Evolutionary conservation across 2,329 filamentous ascomycete species (phyloP).

Genomic region (Zasmidium citrigriseum): DNA sequence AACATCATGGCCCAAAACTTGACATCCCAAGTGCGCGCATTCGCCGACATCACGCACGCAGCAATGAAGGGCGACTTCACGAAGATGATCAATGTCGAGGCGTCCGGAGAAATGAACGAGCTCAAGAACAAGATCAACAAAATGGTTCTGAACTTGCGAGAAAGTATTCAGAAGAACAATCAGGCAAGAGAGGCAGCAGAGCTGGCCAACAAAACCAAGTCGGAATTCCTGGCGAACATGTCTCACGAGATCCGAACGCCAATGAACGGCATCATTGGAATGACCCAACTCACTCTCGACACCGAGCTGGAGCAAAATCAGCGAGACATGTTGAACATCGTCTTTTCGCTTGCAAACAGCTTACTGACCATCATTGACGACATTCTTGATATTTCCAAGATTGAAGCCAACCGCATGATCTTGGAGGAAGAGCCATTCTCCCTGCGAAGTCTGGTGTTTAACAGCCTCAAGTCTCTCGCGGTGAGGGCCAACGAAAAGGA

Average conservation of each 20-base stretch:
- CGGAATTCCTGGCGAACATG: slow-evolving; percentile 98
- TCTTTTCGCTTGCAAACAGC: slow-evolving; percentile 95
- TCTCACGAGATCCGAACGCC: slow-evolving; percentile 97
- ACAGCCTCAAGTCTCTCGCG: slow-evolving; percentile 92
- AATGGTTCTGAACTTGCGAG: slow-evolving; percentile 94
- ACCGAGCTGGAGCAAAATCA: slow-evolving; percentile 92
- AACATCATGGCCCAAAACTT: slow-evolving; percentile 84
- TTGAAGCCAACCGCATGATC: slow-evolving; percentile 96
- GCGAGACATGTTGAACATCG: slow-evolving; percentile 97
- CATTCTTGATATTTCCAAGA: slow-evolving; percentile 69
- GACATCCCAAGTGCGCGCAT: slow-evolving; percentile 95
- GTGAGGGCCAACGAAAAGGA: slow-evolving; percentile 97
- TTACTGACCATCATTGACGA: slow-evolving; percentile 94
- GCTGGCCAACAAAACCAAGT: slow-evolving; percentile 96
- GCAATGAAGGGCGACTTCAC: slow-evolving; percentile 97
- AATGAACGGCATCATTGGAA: slow-evolving; percentile 97
- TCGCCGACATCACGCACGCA: slow-evolving; percentile 97
- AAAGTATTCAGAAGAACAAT: slow-evolving; percentile 96
- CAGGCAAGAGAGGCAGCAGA: slow-evolving; percentile 94
- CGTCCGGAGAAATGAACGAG: slow-evolving; percentile 98
- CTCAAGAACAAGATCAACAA: slow-evolving; percentile 99
- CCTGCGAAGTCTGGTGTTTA: slow-evolving; percentile 91
- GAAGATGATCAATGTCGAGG: slow-evolving; percentile 93
- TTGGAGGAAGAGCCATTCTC: slow-evolving; percentile 98
- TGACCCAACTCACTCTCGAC: slow-evolving; percentile 95